phyloP scores from a whole-genome alignment of 441 rosid genomes.

The Pelargonium cotyledonis region DNA sequence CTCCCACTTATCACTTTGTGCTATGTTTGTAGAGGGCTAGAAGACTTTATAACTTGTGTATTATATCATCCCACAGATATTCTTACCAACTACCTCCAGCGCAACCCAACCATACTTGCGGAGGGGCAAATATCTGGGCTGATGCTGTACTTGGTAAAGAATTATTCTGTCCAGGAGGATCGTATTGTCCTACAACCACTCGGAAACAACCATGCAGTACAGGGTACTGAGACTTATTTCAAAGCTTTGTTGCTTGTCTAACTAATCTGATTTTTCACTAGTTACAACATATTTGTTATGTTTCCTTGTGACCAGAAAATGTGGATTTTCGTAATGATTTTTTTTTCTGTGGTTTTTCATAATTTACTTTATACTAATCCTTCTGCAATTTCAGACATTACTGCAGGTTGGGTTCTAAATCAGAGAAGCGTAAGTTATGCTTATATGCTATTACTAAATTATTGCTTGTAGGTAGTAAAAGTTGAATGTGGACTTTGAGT shows the following conservation, averaged over 20 bases:
- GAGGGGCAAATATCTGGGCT: slow-evolving; percentile 92
- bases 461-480: background rate
- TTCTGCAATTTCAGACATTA: slow-evolving; percentile 59
- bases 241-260: slow-evolving; percentile 17
- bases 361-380: background rate
- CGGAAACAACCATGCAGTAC: slow-evolving; percentile 46
- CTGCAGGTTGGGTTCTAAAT: slow-evolving; percentile 80
- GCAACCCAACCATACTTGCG: slow-evolving; percentile 68
- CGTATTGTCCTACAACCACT: slow-evolving; percentile 74
- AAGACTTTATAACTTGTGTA: too few species aligned
- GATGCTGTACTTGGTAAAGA: slow-evolving; percentile 52
- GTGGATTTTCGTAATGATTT: background rate
- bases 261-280: slow-evolving; percentile 13
- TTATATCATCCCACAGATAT: slow-evolving; percentile 44
- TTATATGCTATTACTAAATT: background rate
- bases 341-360: background rate
- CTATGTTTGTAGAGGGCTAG: too few species aligned
- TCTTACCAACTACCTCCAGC: slow-evolving; percentile 68
- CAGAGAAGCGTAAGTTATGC: slow-evolving; percentile 53
- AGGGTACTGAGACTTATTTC: slow-evolving; percentile 46
- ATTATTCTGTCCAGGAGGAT: slow-evolving; percentile 77
- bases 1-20: too few species aligned
- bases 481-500: background rate
- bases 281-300: too few species aligned
- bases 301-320: too few species aligned